These are phyloP conservation scores for Dianthus caryophyllus DNA, from an alignment of 148 eudicot genomes.

Conservation along the genomic window DNA sequence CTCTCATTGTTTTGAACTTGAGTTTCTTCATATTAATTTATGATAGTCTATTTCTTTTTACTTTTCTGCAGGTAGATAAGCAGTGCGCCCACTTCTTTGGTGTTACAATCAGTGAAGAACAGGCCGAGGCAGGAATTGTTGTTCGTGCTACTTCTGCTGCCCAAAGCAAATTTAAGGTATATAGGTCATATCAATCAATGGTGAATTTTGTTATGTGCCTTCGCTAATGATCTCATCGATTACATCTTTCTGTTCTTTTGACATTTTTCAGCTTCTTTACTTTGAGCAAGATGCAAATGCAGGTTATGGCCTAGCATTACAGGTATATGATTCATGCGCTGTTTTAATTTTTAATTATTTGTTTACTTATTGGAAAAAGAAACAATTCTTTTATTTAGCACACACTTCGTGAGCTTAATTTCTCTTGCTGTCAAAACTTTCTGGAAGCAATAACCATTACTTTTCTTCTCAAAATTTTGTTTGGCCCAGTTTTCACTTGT, in stretches of 20 bases:
- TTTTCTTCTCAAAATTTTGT: neutral
- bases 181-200: constrained; percentile 5
- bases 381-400: neutral
- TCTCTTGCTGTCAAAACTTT: no score
- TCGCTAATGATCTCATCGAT: constrained; percentile 16
- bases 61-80: constrained; percentile 74
- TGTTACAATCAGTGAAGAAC: constrained; percentile 82
- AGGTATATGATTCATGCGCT: constrained; percentile 44
- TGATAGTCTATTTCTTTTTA: neutral
- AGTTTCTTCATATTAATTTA: neutral
- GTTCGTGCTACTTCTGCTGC: constrained; percentile 89
- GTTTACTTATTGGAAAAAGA: neutral
- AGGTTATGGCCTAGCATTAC: constrained; percentile 86
- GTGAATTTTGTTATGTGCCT: constrained; percentile 11
- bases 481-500: no score
- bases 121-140: constrained; percentile 84
- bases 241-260: constrained; percentile 15
- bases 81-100: constrained; percentile 93
- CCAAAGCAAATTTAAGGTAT: constrained; percentile 99
- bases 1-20: no score
- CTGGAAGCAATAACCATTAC: no score
- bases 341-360: neutral
- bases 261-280: constrained; percentile 72
- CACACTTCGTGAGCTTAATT: neutral
- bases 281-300: constrained; percentile 82